Base-by-base conservation (phyloP, 2,329 filamentous ascomycete species). In the Cladosporium sp. region DNA sequence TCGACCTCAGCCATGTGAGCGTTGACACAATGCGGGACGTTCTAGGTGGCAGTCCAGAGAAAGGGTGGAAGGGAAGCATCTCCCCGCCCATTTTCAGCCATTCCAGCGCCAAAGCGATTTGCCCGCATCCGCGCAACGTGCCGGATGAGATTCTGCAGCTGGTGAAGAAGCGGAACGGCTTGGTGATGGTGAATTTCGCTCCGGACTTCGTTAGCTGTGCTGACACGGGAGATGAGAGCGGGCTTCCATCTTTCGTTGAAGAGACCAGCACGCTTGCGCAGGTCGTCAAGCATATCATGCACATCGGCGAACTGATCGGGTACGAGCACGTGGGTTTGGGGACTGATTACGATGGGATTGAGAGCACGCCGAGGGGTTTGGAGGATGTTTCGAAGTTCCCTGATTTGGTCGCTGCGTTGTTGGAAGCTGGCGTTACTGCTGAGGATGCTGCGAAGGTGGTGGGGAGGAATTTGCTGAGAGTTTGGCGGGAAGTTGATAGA, bases 151-250 rank as follows among this genome's bases (percentile, higher is more conserved):
- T 95, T 12, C 73, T 97, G 7, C 71, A 85, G 33, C 73, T 93
- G 1, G 86, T 96, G 32, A 88, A 87, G 66, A 67, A 80, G 60
- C 81, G 78, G 2, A 80, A 84, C 54, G 86, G 85, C 3, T 61
- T 97, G 8, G 87, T 96, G 47, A 95, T 96, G 89, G 82, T 96
- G 55, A 96, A 95, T 66, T 94, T 95, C 62, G 74, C 80, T 13
- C 88, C 89, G 0, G 83, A 83, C 15, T 96, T 95, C 66, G 81
- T 95, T 54, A 87, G 84, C 22, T 95, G 91, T 66, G 73, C 78
- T 30, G 58, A 60, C 1, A 76, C 79, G 8, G 72, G 77, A 1
- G 75, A 78, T 27, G 73, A 78, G 3, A 71, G 76, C 13, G 78
- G 80, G 36, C 63, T 94, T 4, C 88, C 89, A 0, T 77, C 84